Conservation (phyloP, 2,329 filamentous ascomycete species). For the Monosporascus cannonballus region DNA sequence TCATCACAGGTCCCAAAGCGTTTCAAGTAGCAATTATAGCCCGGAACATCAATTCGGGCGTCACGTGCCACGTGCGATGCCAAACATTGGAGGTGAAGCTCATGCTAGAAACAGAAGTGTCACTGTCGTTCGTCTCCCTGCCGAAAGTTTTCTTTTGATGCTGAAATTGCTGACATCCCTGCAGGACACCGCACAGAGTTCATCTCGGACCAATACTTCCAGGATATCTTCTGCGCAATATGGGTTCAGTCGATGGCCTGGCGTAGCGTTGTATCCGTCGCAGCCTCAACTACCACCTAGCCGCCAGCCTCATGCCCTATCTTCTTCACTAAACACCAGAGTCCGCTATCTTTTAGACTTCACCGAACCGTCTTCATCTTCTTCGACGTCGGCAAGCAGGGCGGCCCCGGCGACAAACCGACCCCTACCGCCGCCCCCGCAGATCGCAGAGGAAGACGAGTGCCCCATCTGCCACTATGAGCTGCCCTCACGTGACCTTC, state of each 20-base stretch:
- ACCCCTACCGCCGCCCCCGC: constrained; percentile 35
- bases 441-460: constrained; percentile 66
- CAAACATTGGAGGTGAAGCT: constrained; percentile 28
- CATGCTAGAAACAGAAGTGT: constrained; percentile 39
- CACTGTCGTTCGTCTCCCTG: constrained; percentile 39
- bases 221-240: neutral
- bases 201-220: constrained; percentile 12
- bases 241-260: neutral
- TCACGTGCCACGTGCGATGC: constrained; percentile 11
- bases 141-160: too few species aligned
- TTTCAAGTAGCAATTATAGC: constrained; percentile 28
- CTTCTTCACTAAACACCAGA: neutral
- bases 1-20: constrained; percentile 42
- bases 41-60: constrained; percentile 7
- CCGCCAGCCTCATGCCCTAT: constrained; percentile 7
- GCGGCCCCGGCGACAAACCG: constrained; percentile 22
- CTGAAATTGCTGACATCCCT: constrained; percentile 1
- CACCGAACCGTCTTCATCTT: constrained; percentile 25
- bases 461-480: constrained; percentile 72
- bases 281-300: constrained; percentile 13
- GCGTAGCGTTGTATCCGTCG: neutral
- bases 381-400: constrained; percentile 26
- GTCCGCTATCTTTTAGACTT: constrained; percentile 25
- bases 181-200: constrained; percentile 20
- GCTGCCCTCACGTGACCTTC: constrained; percentile 52